phyloP scores from a whole-genome alignment of 176 grass and related monocot genomes.

The Juncus effusus region DNA sequence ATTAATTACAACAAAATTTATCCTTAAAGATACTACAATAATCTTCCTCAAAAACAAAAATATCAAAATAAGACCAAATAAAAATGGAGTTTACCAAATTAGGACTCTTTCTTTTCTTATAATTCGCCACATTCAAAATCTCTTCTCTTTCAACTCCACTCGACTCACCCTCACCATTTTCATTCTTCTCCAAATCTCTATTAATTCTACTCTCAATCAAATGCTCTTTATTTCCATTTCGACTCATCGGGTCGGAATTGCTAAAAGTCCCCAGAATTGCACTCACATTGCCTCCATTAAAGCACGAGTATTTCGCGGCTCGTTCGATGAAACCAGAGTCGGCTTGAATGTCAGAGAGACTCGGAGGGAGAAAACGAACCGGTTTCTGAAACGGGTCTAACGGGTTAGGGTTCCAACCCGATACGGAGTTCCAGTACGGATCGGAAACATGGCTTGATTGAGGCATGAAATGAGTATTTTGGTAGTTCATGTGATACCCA shows the following conservation, averaged over 20 bases:
- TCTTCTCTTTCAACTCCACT: constrained; percentile 36
- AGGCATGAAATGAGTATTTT: constrained; percentile 21
- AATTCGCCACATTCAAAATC: constrained; percentile 24
- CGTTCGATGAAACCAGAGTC: constrained; percentile 47
- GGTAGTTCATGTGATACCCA: constrained; percentile 28
- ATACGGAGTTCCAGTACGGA: constrained; percentile 30
- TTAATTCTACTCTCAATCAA: constrained; percentile 18
- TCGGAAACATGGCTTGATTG: constrained; percentile 25
- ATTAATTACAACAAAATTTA: constrained; percentile 20
- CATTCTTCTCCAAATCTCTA: constrained; percentile 4
- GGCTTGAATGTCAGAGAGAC: constrained; percentile 21
- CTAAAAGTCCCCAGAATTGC: constrained; percentile 26
- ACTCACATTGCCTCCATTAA: constrained; percentile 30
- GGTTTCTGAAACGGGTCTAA: constrained; percentile 1
- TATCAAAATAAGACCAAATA: not conserved
- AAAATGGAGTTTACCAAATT: constrained; percentile 41
- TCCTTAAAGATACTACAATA: constrained; percentile 1
- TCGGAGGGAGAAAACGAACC: constrained; percentile 26
- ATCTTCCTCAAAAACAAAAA: not conserved
- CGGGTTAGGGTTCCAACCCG: constrained; percentile 21
- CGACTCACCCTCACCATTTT: constrained; percentile 29
- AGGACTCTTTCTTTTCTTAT: constrained; percentile 53
- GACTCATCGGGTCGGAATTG: not conserved
- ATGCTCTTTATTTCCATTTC: constrained; percentile 21
- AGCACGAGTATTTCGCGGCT: constrained; percentile 34